Base-by-base conservation (phyloP, 306 rosid species). In the Quercus wislizeni region DNA sequence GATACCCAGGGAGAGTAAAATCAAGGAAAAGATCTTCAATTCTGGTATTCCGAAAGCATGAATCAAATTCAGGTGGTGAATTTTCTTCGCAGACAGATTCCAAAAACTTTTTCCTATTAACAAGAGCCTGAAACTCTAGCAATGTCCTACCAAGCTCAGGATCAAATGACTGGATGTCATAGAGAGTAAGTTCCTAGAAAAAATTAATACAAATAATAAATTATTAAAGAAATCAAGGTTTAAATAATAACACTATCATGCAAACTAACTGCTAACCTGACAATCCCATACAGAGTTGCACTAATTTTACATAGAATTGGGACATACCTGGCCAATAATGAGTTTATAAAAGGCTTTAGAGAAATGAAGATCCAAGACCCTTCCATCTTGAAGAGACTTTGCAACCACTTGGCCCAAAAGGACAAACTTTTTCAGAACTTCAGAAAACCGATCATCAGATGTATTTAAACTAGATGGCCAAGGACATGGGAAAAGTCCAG, bases 1-100 rank as follows among this genome's bases (percentile, higher is more conserved):
- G 96, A 85, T 91, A 91, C 73, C 98, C 99, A 67, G 99, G 99
- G 79, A 96, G 94, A 64, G 94, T 87, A 79, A 96, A 96, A 85
- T 96, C 98, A 82, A 96, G 92, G 83, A 85, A 93, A 83, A 96
- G 99, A 86, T 96, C 99, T 82, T 93, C 99, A 76, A 96, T 90
- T 69, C 76, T 83, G 52, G 89, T 83, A 62, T 83, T 82, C 76
- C 90, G 87, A 76, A 88, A 96, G 81, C 85, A 86, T 2, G 55
- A 79, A 54, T 83, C 90, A 25, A 59, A 56, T 59, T 86, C 79
- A 28, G 79, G 71, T 56, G 83, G 51, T 71, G 86, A 73, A 75
- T 74, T 84, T 78, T 82, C 90, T 28, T 82, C 84, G 81, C 23
- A 56, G 65, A 74, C 76, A 76, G 88, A 85, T 74, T 90, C 92